Conservation (phyloP, 2,329 filamentous ascomycete species). For the Diplodia intermedia region DNA sequence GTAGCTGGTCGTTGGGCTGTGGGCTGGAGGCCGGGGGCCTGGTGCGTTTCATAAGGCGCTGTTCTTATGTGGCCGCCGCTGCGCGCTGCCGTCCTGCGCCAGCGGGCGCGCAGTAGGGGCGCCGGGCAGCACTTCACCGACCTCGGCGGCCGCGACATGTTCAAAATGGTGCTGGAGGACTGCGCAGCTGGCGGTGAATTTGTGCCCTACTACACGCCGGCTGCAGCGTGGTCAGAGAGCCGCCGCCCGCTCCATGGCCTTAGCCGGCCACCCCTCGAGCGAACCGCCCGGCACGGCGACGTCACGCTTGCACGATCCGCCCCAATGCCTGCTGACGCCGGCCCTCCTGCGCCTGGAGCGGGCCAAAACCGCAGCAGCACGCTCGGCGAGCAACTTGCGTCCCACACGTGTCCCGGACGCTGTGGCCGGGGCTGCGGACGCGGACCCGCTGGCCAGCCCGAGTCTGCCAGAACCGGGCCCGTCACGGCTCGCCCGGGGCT, state of each 20-base stretch:
- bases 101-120: too few relatives aligned
- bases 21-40: background rate
- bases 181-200: conserved; percentile 18
- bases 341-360: background rate
- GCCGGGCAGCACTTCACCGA: conserved; percentile 7
- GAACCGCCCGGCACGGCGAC: conserved; percentile 11
- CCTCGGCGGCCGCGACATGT: background rate
- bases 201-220: conserved; percentile 14
- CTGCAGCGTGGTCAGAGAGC: conserved; percentile 18
- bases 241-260: background rate
- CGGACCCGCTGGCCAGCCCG: background rate
- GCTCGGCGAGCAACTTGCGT: background rate
- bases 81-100: conserved; percentile 4
- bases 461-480: background rate
- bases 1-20: conserved; percentile 21
- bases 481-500: conserved; percentile 10
- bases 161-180: background rate
- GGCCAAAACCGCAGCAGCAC: conserved; percentile 20
- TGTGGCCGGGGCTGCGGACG: background rate
- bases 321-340: conserved; percentile 24
- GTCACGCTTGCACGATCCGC: conserved; percentile 18
- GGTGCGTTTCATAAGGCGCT: conserved; percentile 27
- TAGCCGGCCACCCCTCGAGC: background rate
- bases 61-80: conserved; percentile 18
- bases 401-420: conserved; percentile 18